phyloP scores from a whole-genome alignment of 2,329 filamentous ascomycete species.

The Pseudocercospora pini-densiflorae region DNA sequence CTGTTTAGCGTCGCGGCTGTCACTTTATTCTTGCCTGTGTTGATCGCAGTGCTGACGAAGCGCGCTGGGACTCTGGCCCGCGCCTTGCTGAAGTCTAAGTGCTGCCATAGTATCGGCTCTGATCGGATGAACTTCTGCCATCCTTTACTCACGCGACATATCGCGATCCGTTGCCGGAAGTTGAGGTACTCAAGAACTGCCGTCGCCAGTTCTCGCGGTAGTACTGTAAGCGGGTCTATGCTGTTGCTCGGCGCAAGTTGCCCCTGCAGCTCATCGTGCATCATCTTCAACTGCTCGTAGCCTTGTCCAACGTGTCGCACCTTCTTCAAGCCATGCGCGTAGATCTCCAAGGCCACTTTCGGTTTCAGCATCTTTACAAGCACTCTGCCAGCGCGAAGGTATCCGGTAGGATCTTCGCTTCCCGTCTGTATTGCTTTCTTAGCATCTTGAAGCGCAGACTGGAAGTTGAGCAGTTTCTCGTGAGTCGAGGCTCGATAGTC shows the following conservation, averaged over 20 bases:
- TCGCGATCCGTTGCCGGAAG: conserved; percentile 54
- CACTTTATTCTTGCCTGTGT: conserved; percentile 44
- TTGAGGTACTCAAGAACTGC: conserved; percentile 57
- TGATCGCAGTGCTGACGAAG: conserved; percentile 51
- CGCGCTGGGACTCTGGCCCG: conserved; percentile 45
- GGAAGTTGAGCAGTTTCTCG: conserved; percentile 56
- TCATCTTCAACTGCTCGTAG: conserved; percentile 36
- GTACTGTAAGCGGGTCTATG: conserved; percentile 56
- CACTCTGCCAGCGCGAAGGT: conserved; percentile 59
- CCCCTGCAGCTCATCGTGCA: conserved; percentile 53
- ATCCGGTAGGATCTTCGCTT: conserved; percentile 60
- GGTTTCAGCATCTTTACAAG: conserved; percentile 55
- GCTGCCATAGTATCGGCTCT: conserved; percentile 54
- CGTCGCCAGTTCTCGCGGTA: conserved; percentile 60
- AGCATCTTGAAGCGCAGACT: conserved; percentile 60
- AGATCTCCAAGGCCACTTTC: conserved; percentile 60
- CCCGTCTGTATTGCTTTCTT: conserved; percentile 59
- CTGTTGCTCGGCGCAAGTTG: conserved; percentile 48
- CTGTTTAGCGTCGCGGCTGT: conserved; percentile 41
- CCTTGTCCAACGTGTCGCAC: conserved; percentile 48
- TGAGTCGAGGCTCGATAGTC: conserved; percentile 62
- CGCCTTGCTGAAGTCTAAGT: conserved; percentile 58
- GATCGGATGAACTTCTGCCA: conserved; percentile 60
- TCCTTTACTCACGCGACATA: conserved; percentile 59
- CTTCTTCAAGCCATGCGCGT: conserved; percentile 61